Conservation (phyloP, 495 filamentous ascomycete genomes). For the Choiromyces venosus region DNA sequence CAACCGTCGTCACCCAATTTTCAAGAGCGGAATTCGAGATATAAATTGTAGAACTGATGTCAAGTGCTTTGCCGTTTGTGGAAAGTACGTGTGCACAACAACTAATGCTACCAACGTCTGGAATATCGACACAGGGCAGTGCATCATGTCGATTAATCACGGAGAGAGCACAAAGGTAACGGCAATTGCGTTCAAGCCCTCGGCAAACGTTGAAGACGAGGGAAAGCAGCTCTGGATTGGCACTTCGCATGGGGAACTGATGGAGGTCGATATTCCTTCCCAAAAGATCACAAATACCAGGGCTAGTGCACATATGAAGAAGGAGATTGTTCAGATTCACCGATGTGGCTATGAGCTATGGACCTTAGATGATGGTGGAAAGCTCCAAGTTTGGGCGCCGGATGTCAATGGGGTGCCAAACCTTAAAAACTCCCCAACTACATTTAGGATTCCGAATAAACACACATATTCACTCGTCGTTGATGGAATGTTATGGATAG, state of each 20-base stretch:
- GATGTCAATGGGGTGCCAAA: slow-evolving; percentile 69
- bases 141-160: slow-evolving; percentile 72
- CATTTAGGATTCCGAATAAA: slow-evolving; percentile 67
- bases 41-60: slow-evolving; percentile 83
- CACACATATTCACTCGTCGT: slow-evolving; percentile 83
- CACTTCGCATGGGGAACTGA: slow-evolving; percentile 74
- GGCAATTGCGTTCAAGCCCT: slow-evolving; percentile 79
- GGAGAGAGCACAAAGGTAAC: slow-evolving; percentile 71
- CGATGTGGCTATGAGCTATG: slow-evolving; percentile 85
- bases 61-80: slow-evolving; percentile 76
- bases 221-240: slow-evolving; percentile 85
- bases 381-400: slow-evolving; percentile 78
- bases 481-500: slow-evolving; percentile 77
- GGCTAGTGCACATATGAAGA: slow-evolving; percentile 66
- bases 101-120: slow-evolving; percentile 80
- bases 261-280: slow-evolving; percentile 73
- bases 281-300: slow-evolving; percentile 62
- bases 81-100: slow-evolving; percentile 77
- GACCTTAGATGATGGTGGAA: slow-evolving; percentile 88
- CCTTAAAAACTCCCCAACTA: slow-evolving; percentile 58
- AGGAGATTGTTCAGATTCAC: slow-evolving; percentile 80
- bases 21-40: slow-evolving; percentile 61
- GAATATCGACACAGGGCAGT: slow-evolving; percentile 74
- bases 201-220: slow-evolving; percentile 66
- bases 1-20: slow-evolving; percentile 74